Evolutionary conservation across 2,329 filamentous ascomycete species (phyloP), one percentile per base, ranked within the genome.

Genomic region (Cladophialophora psammophila): DNA sequence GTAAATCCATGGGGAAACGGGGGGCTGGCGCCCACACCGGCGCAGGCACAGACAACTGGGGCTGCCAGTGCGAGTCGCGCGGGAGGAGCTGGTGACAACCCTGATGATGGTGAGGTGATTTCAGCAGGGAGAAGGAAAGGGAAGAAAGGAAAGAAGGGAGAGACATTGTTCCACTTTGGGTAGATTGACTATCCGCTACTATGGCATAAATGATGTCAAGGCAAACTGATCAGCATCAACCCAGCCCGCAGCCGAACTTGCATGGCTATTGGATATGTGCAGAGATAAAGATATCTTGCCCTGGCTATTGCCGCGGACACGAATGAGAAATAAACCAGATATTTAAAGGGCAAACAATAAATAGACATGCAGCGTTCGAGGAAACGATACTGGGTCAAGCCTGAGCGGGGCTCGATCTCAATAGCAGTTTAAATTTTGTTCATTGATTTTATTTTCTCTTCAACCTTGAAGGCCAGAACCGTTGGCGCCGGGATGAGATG

Each of bases 151-250:
- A 78, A 77, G 69, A 80, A 80, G 74, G 78, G 79, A 20, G 79
- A 80, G 70, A 78, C 78, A 63, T 76, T 79, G 1, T 75, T 80
- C 69, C 78, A 80, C 69, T 80, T 79, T 61, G 78, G 78, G 61
- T 79, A 53, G 57, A 45, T 12, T n/a, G 15, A 42, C 40, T 34
- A 53, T 31, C 12, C 50, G 50, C 50, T 31, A 53, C 18, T 4
- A n/a, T 34, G 32, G 50, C 26, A 18, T 53, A 53, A 5, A 13
- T 6, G 3, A 42, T 5, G n/a, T 5, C 13, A n/a, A 42, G 15
- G n/a, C 8, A n/a, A 42, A 3, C 40, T 18, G 15, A 42, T 42
- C 38, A 18, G 15, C 40, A 42, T 42, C 15, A 42, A 13, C n/a
- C 5, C n/a, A 42, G 40, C 18, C 15, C 2, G n/a, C 13, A 13